phyloP scores from a whole-genome alignment of 2,329 filamentous ascomycete genomes.

The Penicillium hordei region DNA sequence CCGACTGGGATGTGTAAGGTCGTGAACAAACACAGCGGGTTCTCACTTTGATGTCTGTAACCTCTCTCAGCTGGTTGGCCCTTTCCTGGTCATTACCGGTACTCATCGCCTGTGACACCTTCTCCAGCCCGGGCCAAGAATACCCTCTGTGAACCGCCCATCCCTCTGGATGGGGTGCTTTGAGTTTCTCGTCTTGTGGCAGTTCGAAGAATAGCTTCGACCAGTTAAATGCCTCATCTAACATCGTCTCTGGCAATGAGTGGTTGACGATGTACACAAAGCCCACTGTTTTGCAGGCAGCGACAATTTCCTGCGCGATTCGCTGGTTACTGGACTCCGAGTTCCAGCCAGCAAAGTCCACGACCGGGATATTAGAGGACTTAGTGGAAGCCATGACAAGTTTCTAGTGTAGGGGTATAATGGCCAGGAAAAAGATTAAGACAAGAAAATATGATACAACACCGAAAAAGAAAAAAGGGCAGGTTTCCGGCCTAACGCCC shows the following conservation, averaged over 20 bases:
- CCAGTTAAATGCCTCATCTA: constrained; percentile 48
- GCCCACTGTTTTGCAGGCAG: constrained; percentile 47
- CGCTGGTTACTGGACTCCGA: constrained; percentile 29
- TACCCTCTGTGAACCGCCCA: constrained; percentile 56
- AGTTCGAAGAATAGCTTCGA: constrained; percentile 48
- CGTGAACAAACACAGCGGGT: constrained; percentile 1
- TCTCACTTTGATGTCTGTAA: constrained; percentile 54
- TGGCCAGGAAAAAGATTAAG: neutral
- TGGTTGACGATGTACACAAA: constrained; percentile 53
- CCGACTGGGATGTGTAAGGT: neutral
- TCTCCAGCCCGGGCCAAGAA: constrained; percentile 56
- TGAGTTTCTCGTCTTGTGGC: constrained; percentile 48
- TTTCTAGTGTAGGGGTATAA: neutral
- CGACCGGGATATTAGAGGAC: constrained; percentile 34
- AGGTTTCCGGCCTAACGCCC: neutral
- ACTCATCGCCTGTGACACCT: constrained; percentile 50
- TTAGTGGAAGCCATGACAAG: constrained; percentile 3
- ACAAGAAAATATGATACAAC: neutral
- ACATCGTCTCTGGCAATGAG: constrained; percentile 39
- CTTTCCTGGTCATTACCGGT: constrained; percentile 45
- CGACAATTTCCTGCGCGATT: constrained; percentile 42
- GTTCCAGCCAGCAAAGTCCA: constrained; percentile 44
- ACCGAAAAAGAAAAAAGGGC: neutral
- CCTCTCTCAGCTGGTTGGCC: constrained; percentile 44
- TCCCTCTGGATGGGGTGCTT: constrained; percentile 52